These are phyloP conservation scores for Debaryomycetaceae sp. DNA, from an alignment of 1,139 yeast genomes.

Conservation along the genomic window DNA sequence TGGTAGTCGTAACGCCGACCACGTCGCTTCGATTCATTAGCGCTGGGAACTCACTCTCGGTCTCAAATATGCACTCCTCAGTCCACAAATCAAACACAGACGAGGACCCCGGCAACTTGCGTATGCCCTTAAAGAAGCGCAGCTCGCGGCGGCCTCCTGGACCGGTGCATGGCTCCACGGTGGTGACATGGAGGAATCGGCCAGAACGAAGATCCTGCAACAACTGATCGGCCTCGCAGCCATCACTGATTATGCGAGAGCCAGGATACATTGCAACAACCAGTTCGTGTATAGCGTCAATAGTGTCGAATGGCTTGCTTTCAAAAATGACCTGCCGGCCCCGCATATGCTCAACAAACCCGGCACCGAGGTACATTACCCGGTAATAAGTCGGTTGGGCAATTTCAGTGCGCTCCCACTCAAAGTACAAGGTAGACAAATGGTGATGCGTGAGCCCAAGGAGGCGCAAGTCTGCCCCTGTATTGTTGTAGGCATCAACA, in stretches of 20 bases:
- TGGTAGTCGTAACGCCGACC: constrained; percentile 37
- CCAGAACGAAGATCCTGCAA: constrained; percentile 45
- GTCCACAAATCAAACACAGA: constrained; percentile 78
- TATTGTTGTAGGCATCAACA: constrained; percentile 61
- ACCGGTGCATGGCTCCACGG: constrained; percentile 61
- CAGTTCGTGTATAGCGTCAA: constrained; percentile 73
- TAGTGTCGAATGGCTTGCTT: constrained; percentile 81
- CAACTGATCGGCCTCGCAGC: constrained; percentile 46
- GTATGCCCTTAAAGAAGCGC: constrained; percentile 56
- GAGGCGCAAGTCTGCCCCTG: constrained; percentile 69
- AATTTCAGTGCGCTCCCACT: constrained; percentile 62
- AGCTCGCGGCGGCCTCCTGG: constrained; percentile 61
- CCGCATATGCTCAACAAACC: constrained; percentile 70
- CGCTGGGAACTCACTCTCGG: constrained; percentile 74
- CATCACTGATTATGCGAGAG: constrained; percentile 60
- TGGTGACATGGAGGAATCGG: constrained; percentile 58
- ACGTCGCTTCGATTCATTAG: constrained; percentile 80
- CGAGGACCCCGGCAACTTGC: constrained; percentile 66
- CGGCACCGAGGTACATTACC: constrained; percentile 73
- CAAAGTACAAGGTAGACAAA: constrained; percentile 57
- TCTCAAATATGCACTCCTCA: constrained; percentile 73
- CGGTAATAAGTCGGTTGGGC: constrained; percentile 70
- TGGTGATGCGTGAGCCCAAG: constrained; percentile 64
- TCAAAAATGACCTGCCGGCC: constrained; percentile 74
- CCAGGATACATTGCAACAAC: constrained; percentile 72